A percentile compares a stretch with the other conserved stretches of the same genome.
These are phyloP conservation scores for Lepidium aucheri DNA, from an alignment of 345 rosid species.

Conservation along the genomic window DNA sequence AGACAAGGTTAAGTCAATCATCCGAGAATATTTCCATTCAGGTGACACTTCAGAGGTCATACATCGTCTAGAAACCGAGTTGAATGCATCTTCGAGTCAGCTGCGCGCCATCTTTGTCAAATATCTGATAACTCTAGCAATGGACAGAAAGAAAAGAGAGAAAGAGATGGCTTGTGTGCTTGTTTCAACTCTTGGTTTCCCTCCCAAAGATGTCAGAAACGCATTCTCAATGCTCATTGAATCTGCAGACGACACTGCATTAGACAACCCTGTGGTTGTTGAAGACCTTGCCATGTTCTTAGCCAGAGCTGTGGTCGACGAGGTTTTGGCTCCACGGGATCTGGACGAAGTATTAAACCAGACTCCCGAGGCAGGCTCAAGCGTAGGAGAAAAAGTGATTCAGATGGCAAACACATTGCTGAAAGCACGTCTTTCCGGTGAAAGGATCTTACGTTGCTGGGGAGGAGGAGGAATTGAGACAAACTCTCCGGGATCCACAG, in stretches of 20 bases:
- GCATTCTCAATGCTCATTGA: slow-evolving; percentile 68
- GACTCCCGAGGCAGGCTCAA: slow-evolving; percentile 39
- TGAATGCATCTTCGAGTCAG: slow-evolving; percentile 32
- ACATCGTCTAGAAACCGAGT: slow-evolving; percentile 55
- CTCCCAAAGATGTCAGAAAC: slow-evolving; percentile 52
- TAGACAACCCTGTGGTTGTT: slow-evolving; percentile 70
- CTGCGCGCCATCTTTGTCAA: slow-evolving; percentile 67
- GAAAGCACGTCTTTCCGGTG: slow-evolving; percentile 69
- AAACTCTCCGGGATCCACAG: slow-evolving; percentile 49
- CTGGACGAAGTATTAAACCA: slow-evolving; percentile 55
- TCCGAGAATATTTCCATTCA: slow-evolving; percentile 64
- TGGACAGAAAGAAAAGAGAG: slow-evolving; percentile 85
- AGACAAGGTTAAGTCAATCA: slow-evolving; percentile 54
- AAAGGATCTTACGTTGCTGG: slow-evolving; percentile 80
- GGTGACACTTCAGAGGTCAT: slow-evolving; percentile 61
- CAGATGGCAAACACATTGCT: slow-evolving; percentile 70
- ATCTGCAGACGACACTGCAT: slow-evolving; percentile 74
- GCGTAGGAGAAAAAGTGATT: slow-evolving; percentile 48
- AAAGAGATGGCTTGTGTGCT: slow-evolving; percentile 88
- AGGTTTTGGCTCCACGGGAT: slow-evolving; percentile 68
- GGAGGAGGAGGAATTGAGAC: slow-evolving; percentile 56
- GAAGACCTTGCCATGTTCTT: slow-evolving; percentile 89
- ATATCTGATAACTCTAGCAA: slow-evolving; percentile 63
- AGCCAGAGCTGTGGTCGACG: slow-evolving; percentile 78
- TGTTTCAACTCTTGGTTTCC: slow-evolving; percentile 60